These are phyloP conservation scores for Boletus vinaceobasis DNA, from an alignment of 768 basidiomycete species.

Conservation along the genomic window DNA sequence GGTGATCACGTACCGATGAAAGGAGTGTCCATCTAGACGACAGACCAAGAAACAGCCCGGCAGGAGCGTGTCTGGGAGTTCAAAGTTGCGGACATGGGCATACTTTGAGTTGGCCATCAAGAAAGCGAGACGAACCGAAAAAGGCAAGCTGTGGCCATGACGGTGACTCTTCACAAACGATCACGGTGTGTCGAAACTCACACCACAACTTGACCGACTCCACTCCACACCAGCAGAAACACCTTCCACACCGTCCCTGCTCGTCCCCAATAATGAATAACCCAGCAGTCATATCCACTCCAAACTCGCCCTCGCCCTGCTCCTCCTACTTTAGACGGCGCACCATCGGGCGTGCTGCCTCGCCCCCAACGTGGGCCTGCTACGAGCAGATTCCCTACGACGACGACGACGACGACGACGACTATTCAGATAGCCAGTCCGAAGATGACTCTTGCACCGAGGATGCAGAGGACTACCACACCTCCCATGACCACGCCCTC, in stretches of 20 bases:
- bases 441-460: slow-evolving; percentile 64
- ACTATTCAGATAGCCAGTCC: slow-evolving; percentile 56
- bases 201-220: neutral
- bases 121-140: slow-evolving; percentile 1
- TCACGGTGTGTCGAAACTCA: slow-evolving; percentile 4
- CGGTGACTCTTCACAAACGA: slow-evolving; percentile 15
- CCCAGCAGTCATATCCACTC: slow-evolving; percentile 21
- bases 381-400: slow-evolving; percentile 84
- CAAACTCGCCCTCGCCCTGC: slow-evolving; percentile 26
- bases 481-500: slow-evolving; percentile 24
- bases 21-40: slow-evolving; percentile 89
- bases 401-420: slow-evolving; percentile 59
- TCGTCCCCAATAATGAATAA: slow-evolving; percentile 16
- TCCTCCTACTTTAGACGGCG: slow-evolving; percentile 54
- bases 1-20: slow-evolving; percentile 67
- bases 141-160: slow-evolving; percentile 13
- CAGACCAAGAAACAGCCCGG: slow-evolving; percentile 82
- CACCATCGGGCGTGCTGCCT: slow-evolving; percentile 74
- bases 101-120: slow-evolving; percentile 91
- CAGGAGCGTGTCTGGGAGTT: slow-evolving; percentile 82
- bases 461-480: slow-evolving; percentile 63
- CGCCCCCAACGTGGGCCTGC: slow-evolving; percentile 85
- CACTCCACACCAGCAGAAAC: neutral
- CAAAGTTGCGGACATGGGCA: slow-evolving; percentile 86
- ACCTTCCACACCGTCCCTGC: neutral